Evolutionary conservation across 2,329 filamentous ascomycete species (phyloP), one percentile per base, ranked within the genome.

Genomic region (Chrysoporthe puriensis): DNA sequence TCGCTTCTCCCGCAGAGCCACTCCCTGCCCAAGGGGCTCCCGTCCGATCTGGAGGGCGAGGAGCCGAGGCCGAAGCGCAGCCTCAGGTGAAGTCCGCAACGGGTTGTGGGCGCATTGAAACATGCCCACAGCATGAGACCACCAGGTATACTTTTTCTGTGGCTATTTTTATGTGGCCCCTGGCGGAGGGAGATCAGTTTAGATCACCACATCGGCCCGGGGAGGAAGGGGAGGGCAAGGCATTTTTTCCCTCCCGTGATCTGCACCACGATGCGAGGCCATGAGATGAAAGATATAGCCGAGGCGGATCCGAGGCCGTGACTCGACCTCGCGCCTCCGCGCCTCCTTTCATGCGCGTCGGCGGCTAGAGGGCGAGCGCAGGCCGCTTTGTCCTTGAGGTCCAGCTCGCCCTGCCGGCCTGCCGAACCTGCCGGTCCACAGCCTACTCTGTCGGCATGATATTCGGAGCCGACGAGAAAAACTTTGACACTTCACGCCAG

Each of bases 31-130:
- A 11, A 18, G 18, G 3, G 59, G 4, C n/a, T 18, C 42, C 13
- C 59, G 5, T 61, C 40, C 43, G 43, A 32, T 48, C 59, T 32
- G 43, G 21, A 43, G 14, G 40, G n/a, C 36, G 36, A 1, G n/a
- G 13, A 21, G 21, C 50, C 40, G 9, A 48, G 36, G 32, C n/a
- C 36, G 48, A 61, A 18, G 42, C 21, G 58, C 58, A 46, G 18
- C 21, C 21, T 46, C 59, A 32, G 58, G 40, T 26, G 13, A 59
- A 56, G 18, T 18, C 54, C 16, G 34, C 52, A 59, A 61, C 66
- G 66, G 66, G 32, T 69, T 52, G 67, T 69, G 67, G 67, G 67
- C 67, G 67, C 67, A 64, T 67, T 63, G 54, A 62, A 62, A 60
- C 64, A 54, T 54, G 57, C 64, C 26, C 44, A 40, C 18, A 42